Conservation (phyloP, 2,329 filamentous ascomycete species). For the Leptodontidium sp. region DNA sequence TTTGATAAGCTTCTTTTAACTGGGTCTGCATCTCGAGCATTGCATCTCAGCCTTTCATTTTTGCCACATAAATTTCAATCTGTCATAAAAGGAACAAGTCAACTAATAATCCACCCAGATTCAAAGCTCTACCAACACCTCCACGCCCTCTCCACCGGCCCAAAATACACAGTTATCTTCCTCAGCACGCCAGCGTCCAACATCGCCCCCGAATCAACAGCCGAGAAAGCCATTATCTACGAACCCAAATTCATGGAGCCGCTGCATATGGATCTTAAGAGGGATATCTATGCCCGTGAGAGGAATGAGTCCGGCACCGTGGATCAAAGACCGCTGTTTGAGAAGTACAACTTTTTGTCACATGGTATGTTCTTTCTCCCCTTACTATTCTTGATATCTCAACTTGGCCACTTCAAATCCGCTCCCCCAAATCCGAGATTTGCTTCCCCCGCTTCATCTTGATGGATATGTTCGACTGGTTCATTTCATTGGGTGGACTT, state of each 20-base stretch:
- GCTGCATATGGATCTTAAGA: constrained; percentile 78
- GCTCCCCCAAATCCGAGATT: background rate
- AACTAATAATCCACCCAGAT: no score
- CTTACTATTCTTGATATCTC: no score
- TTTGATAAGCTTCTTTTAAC: constrained; percentile 12
- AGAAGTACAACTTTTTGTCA: constrained; percentile 94
- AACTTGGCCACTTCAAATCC: no score
- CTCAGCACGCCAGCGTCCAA: constrained; percentile 64
- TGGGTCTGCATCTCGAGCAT: background rate
- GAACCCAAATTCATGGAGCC: constrained; percentile 69
- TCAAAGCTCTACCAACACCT: constrained; percentile 46
- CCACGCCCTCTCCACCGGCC: constrained; percentile 41
- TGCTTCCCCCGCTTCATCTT: background rate
- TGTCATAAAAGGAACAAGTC: no score
- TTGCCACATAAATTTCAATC: no score
- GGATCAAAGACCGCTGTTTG: constrained; percentile 71
- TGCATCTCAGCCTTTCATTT: no score
- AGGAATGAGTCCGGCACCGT: constrained; percentile 54
- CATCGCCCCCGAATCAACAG: background rate
- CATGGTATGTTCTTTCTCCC: constrained; percentile 67
- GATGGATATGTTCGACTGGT: background rate
- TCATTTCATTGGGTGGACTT: no score
- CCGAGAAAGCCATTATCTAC: constrained; percentile 54
- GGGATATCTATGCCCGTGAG: constrained; percentile 51
- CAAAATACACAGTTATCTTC: constrained; percentile 78